phyloP scores from a whole-genome alignment of 768 basidiomycete genomes.

The Tubosaeta sp. region DNA sequence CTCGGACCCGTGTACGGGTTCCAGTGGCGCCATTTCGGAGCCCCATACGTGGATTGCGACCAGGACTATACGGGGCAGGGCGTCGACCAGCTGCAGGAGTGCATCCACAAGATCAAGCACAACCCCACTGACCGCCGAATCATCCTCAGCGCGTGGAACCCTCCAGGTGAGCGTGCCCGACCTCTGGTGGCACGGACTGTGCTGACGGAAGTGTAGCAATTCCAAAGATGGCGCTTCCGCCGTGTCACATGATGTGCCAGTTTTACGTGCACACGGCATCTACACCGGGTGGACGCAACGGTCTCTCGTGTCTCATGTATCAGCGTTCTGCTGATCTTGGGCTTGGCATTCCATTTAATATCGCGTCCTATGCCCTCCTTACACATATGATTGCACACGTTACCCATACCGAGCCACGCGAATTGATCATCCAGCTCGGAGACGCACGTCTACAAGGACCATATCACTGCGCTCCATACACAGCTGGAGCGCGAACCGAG shows the following conservation, averaged over 20 bases:
- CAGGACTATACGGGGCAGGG: slow-evolving; percentile 76
- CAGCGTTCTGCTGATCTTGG: slow-evolving; percentile 97
- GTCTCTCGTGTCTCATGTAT: slow-evolving; percentile 93
- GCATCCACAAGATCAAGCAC: slow-evolving; percentile 87
- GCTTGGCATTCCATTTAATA: slow-evolving; percentile 98
- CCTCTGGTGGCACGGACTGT: neutral
- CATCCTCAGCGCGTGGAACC: slow-evolving; percentile 97
- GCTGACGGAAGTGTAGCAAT: slow-evolving; percentile 57
- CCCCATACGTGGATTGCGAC: slow-evolving; percentile 71
- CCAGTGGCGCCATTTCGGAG: slow-evolving; percentile 95
- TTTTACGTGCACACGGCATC: slow-evolving; percentile 94
- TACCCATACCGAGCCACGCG: slow-evolving; percentile 80
- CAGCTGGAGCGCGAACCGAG: slow-evolving; percentile 79
- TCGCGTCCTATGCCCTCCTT: slow-evolving; percentile 95
- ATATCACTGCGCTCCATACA: slow-evolving; percentile 77
- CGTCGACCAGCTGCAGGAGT: slow-evolving; percentile 88
- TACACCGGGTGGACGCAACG: slow-evolving; percentile 46
- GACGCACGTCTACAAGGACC: slow-evolving; percentile 93
- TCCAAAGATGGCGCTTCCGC: slow-evolving; percentile 91
- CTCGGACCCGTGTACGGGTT: slow-evolving; percentile 97
- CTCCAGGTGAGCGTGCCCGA: slow-evolving; percentile 62
- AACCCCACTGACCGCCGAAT: slow-evolving; percentile 93
- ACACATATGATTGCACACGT: slow-evolving; percentile 98
- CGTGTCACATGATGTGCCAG: slow-evolving; percentile 98
- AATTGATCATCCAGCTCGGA: slow-evolving; percentile 92